phyloP scores from a whole-genome alignment of 495 filamentous ascomycete species.

The Podospora fimiseda region DNA sequence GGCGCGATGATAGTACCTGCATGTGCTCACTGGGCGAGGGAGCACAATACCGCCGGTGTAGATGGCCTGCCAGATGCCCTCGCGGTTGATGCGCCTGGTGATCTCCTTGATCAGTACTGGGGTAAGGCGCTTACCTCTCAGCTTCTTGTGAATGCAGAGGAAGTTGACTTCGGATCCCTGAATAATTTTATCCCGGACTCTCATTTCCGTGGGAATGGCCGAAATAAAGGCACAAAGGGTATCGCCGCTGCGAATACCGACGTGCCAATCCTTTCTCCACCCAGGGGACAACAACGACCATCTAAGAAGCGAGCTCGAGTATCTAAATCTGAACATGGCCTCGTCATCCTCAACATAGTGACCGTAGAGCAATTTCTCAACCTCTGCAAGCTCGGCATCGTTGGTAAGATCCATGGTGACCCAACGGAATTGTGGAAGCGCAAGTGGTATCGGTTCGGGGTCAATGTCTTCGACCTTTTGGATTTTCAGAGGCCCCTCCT shows the following conservation, averaged over 20 bases:
- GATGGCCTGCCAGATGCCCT: slow-evolving; percentile 84
- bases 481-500: slow-evolving; percentile 50
- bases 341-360: slow-evolving; percentile 97
- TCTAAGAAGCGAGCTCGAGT: slow-evolving; percentile 78
- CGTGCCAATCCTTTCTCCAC: slow-evolving; percentile 94
- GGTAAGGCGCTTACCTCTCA: slow-evolving; percentile 82
- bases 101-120: slow-evolving; percentile 96
- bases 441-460: slow-evolving; percentile 57
- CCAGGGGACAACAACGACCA: slow-evolving; percentile 94
- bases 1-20: slow-evolving; percentile 87
- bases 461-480: slow-evolving; percentile 71
- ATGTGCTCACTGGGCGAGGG: slow-evolving; percentile 84
- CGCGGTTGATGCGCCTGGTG: slow-evolving; percentile 77
- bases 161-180: slow-evolving; percentile 92
- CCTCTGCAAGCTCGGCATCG: slow-evolving; percentile 59
- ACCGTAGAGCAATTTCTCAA: slow-evolving; percentile 79
- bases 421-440: slow-evolving; percentile 82
- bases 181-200: slow-evolving; percentile 68
- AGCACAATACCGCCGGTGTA: slow-evolving; percentile 89
- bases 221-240: slow-evolving; percentile 94
- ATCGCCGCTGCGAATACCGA: slow-evolving; percentile 75
- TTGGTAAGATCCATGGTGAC: slow-evolving; percentile 75
- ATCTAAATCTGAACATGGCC: slow-evolving; percentile 95
- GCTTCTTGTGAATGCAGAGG: slow-evolving; percentile 95
- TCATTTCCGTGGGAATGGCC: slow-evolving; percentile 75